These are phyloP conservation scores for Avena sativa DNA, from an alignment of 176 grass and related monocot species.

Conservation along the genomic window DNA sequence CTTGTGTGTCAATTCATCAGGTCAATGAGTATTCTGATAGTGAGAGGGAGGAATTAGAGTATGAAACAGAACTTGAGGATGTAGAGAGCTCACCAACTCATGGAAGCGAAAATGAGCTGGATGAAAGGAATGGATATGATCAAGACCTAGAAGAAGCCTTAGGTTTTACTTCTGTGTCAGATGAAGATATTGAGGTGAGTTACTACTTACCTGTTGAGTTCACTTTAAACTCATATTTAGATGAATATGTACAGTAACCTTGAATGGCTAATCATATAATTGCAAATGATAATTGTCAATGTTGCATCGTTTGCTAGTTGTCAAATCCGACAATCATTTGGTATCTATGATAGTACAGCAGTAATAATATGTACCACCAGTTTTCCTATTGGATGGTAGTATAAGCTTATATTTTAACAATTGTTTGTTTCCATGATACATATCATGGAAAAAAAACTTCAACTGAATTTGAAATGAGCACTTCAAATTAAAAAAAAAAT, in stretches of 20 bases:
- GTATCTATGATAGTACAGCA: neutral
- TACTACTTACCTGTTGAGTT: neutral
- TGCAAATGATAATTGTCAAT: neutral
- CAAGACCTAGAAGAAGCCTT: constrained; percentile 48
- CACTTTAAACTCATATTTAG: neutral
- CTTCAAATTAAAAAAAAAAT: neutral
- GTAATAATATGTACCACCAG: neutral
- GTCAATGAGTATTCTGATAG: constrained; percentile 54
- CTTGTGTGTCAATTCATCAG: constrained; percentile 36
- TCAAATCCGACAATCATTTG: constrained; percentile 4
- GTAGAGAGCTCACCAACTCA: constrained; percentile 45
- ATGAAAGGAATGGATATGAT: constrained; percentile 54
- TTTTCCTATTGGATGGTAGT: neutral
- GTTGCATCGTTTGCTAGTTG: constrained; percentile 9
- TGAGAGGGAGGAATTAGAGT: constrained; percentile 61
- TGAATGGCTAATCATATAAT: neutral
- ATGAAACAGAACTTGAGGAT: constrained; percentile 63
- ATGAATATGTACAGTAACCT: constrained; percentile 22
- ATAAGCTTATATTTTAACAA: neutral
- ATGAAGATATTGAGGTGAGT: constrained; percentile 60
- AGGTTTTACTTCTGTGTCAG: constrained; percentile 44
- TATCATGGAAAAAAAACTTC: neutral
- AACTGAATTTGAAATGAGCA: neutral
- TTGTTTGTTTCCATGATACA: neutral
- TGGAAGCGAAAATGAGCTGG: constrained; percentile 55